These are phyloP conservation scores for Nothophoma quercina DNA, from an alignment of 2,329 filamentous ascomycete species.

Conservation along the genomic window DNA sequence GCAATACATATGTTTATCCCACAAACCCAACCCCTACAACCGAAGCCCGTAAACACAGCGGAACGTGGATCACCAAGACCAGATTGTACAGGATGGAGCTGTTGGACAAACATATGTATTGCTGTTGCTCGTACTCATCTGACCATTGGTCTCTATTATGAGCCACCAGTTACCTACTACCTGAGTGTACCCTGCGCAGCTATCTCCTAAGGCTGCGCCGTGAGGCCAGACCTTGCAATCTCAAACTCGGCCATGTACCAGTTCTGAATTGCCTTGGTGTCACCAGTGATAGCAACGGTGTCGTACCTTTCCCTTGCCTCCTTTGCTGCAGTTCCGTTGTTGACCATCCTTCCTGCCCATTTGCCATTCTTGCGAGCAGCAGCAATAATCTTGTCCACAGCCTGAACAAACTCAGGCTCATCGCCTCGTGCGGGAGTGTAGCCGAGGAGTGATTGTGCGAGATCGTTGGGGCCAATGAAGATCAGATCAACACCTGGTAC, in stretches of 20 bases:
- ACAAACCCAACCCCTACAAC: background rate
- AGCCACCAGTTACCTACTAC: background rate
- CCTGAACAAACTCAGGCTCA: slow-evolving; percentile 65
- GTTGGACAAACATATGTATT: slow-evolving; percentile 1
- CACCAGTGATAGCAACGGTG: slow-evolving; percentile 56
- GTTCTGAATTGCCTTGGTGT: slow-evolving; percentile 59
- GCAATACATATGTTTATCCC: background rate
- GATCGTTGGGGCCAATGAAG: slow-evolving; percentile 72
- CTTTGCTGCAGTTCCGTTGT: slow-evolving; percentile 52
- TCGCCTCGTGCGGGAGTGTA: slow-evolving; percentile 63
- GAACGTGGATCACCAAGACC: background rate
- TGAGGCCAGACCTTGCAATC: slow-evolving; percentile 23
- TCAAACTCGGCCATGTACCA: slow-evolving; percentile 52
- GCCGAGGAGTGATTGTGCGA: slow-evolving; percentile 64
- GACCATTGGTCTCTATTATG: background rate
- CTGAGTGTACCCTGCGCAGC: background rate
- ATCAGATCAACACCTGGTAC: slow-evolving; percentile 68
- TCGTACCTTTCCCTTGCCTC: slow-evolving; percentile 51
- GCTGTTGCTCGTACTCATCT: slow-evolving; percentile 7
- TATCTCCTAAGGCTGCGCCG: slow-evolving; percentile 2
- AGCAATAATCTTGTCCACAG: slow-evolving; percentile 59
- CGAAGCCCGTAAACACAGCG: background rate
- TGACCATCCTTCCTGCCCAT: slow-evolving; percentile 65
- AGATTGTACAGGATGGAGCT: background rate
- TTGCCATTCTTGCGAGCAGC: slow-evolving; percentile 70